These are phyloP conservation scores for Mallotus repandus DNA, from an alignment of 441 rosid species.

Conservation along the genomic window DNA sequence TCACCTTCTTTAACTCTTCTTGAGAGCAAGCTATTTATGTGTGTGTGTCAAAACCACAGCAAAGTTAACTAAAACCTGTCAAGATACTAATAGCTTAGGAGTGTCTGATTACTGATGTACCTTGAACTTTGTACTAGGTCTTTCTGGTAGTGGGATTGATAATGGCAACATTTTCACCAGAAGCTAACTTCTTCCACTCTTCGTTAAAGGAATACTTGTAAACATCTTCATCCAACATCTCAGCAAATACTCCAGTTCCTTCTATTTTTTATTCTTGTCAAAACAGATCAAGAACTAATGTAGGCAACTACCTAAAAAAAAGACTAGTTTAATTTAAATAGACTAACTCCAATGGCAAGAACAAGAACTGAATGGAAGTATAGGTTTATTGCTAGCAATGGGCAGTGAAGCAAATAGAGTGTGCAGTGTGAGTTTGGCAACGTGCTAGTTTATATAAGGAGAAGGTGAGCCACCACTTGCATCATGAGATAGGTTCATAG, in stretches of 20 bases:
- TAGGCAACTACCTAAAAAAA: neutral
- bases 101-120: slow-evolving; percentile 25
- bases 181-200: slow-evolving; percentile 77
- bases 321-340: neutral
- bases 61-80: neutral
- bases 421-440: slow-evolving; percentile 15
- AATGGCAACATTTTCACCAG: slow-evolving; percentile 77
- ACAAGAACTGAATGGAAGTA: no score
- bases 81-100: no score
- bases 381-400: neutral
- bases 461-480: slow-evolving; percentile 31
- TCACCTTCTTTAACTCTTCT: slow-evolving; percentile 88
- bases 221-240: slow-evolving; percentile 70
- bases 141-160: slow-evolving; percentile 82
- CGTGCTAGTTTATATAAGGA: slow-evolving; percentile 21
- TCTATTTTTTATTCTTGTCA: slow-evolving; percentile 43
- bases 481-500: neutral
- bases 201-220: slow-evolving; percentile 81
- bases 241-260: slow-evolving; percentile 69
- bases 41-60: neutral
- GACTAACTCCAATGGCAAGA: no score
- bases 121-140: slow-evolving; percentile 94
- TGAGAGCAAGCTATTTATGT: slow-evolving; percentile 78
- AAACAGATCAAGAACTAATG: neutral
- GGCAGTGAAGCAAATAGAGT: neutral